Base-by-base conservation (phyloP, 805 yeast genomes). In the Hyphopichia homilentoma region DNA sequence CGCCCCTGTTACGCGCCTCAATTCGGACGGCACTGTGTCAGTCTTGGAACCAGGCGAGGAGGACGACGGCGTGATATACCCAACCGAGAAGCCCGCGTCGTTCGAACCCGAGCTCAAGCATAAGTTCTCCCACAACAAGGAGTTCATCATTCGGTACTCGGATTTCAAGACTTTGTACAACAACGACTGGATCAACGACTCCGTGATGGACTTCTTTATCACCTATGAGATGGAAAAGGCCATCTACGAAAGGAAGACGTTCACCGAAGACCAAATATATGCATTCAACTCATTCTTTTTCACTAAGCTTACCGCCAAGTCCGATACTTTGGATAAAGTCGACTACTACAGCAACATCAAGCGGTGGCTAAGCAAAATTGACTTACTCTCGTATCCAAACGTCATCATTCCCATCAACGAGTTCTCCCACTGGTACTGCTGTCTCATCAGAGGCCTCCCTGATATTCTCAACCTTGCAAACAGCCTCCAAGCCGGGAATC, bases 111-210 rank as follows among this genome's bases (percentile, higher is more conserved):
- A 67, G 4, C 54, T 84, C 30, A 65, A 62, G 20, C 69, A 74
- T 41, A 59, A 58, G 12, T 79, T 87, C 45, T 52, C 59, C 16
- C 81, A 79, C 44, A 73, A 71, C 4, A 69, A 75, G 25, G 54
- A 60, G 1, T 71, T 84, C 41, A 70, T 72, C 4, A 72, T 90
- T 6, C 68, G 79, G 1, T 72, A 76, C 38, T 68, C 75, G 23
- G 98, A 93, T 51, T 86, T 84, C 54, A 76, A 75, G 40, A 83
- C 96, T 27, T 67, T 90, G 7, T 79, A 80, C 48, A 81, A 82
- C 36, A 79, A 80, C 29, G 85, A 84, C 40, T 90, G 95, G 89
- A 75, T 93, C 30, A 90, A 93, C 59, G 98, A 93, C 50, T 75
- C 83, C 0, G 65, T 93, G 30, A 81, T 93, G 34, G 96, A 87